A percentile compares a stretch with the other conserved stretches of the same genome.
These are phyloP conservation scores for Yarrowia deformans DNA, from an alignment of 805 yeast genomes.

Conservation along the genomic window DNA sequence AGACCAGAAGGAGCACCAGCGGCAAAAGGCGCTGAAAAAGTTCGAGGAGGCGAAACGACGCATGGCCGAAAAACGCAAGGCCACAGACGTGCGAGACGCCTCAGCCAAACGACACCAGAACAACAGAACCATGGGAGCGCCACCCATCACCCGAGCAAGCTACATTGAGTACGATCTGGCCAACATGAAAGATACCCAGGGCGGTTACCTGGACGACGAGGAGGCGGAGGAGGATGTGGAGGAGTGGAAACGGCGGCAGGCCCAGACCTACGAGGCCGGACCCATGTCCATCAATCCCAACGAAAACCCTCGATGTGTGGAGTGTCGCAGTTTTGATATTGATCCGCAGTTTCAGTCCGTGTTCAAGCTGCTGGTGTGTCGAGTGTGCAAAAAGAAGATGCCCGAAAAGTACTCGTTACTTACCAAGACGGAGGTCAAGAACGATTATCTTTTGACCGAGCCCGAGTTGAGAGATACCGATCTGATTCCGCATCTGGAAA, in stretches of 20 bases:
- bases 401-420: conserved; percentile 91
- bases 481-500: conserved; percentile 77
- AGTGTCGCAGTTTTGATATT: conserved; percentile 81
- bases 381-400: conserved; percentile 68
- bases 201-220: conserved; percentile 74
- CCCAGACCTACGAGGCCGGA: conserved; percentile 51
- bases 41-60: conserved; percentile 38
- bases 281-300: conserved; percentile 33
- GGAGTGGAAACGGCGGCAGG: conserved; percentile 64
- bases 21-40: conserved; percentile 38
- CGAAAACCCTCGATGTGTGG: conserved; percentile 70
- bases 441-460: conserved; percentile 91
- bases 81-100: conserved; percentile 29
- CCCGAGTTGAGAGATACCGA: conserved; percentile 81
- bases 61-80: conserved; percentile 37
- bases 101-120: not conserved
- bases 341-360: conserved; percentile 73
- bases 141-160: conserved; percentile 27
- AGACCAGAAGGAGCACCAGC: conserved; percentile 40
- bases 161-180: conserved; percentile 64
- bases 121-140: conserved; percentile 16
- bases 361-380: conserved; percentile 81
- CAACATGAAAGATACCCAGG: conserved; percentile 85
- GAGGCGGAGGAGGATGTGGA: conserved; percentile 45
- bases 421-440: conserved; percentile 94